Conservation (phyloP, 176 grass and related monocot species). For the Rhynchospora breviuscula region DNA sequence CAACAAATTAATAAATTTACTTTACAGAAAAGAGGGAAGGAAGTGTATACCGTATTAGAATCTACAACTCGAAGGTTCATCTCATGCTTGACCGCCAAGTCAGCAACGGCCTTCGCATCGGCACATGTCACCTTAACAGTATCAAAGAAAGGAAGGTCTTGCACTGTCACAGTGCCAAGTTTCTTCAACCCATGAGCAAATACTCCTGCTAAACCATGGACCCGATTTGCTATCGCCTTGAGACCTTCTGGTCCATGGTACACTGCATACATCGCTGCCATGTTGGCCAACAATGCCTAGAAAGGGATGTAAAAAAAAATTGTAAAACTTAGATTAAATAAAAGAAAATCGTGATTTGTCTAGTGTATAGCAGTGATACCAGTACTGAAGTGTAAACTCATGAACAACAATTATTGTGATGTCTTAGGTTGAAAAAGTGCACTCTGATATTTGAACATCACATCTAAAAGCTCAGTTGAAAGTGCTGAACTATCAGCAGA, state of each 20-base stretch:
- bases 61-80: slow-evolving; percentile 91
- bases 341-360: not conserved
- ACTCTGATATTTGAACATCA: not conserved
- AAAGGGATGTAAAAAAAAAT: not conserved
- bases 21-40: slow-evolving; percentile 6
- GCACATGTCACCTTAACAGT: slow-evolving; percentile 83
- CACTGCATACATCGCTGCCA: slow-evolving; percentile 97
- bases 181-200: slow-evolving; percentile 86
- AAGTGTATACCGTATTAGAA: slow-evolving; percentile 57
- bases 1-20: slow-evolving; percentile 26
- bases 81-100: slow-evolving; percentile 74
- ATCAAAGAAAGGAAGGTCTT: slow-evolving; percentile 93
- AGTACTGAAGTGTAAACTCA: not conserved
- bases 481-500: not conserved
- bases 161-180: slow-evolving; percentile 76
- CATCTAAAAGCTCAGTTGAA: not conserved
- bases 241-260: slow-evolving; percentile 95
- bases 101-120: slow-evolving; percentile 56
- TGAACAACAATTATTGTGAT: not conserved
- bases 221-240: slow-evolving; percentile 73
- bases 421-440: not conserved
- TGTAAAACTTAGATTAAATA: not conserved
- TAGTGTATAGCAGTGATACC: no score
- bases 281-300: slow-evolving; percentile 94
- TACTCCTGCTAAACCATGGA: slow-evolving; percentile 75